Evolutionary conservation across 768 basidiomycete genomes (phyloP), one percentile per base, ranked within the genome.

Genomic region (Hygrocybe coccinea): DNA sequence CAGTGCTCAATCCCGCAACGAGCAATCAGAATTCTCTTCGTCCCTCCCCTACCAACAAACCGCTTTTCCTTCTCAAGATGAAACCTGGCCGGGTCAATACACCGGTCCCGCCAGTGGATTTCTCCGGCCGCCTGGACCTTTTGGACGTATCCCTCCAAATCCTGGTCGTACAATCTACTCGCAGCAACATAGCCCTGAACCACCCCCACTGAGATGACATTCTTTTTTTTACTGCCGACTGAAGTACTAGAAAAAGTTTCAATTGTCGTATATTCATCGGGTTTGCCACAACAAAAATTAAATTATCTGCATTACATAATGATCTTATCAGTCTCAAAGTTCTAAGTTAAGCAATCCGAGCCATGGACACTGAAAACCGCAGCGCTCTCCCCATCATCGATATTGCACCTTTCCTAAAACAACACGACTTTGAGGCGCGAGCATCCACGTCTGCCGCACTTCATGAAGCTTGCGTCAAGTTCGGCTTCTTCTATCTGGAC

Each of bases 401-500:
- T 63, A 83, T 92, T 46, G 71, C 80, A 2, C 86, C 91, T 0
- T 89, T 84, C 63, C 70, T 87, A 38, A 66, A 70, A 49, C 66
- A 69, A 7, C 55, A 63, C 34, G 65, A 69, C 36, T 48, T 60
- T 3, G 70, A 72, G 29, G 75, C 76, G 21, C 76, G 80, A 43
- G 67, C 71, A 12, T 71, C 76, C 3, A 74, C 77, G 1, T 76
- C 81, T 22, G 76, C 77, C 10, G 81, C 83, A 0, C 70, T 95
- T 15, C 91, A 92, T 62, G 65, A 71, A 0, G 90, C 91, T 7
- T 91, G 90, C 62, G 64, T 87, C 19, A 74, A 87, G 52, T 90
- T 82, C 54, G 93, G 93, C 0, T 95, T 95, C 78, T 94, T 95
- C 74, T 95, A 95, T 69, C 75, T 94, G 45, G 81, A 91, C 57